Evolutionary conservation across 1,284 basidiomycete species (phyloP).

Genomic region (Ceratobasidium sp.): DNA sequence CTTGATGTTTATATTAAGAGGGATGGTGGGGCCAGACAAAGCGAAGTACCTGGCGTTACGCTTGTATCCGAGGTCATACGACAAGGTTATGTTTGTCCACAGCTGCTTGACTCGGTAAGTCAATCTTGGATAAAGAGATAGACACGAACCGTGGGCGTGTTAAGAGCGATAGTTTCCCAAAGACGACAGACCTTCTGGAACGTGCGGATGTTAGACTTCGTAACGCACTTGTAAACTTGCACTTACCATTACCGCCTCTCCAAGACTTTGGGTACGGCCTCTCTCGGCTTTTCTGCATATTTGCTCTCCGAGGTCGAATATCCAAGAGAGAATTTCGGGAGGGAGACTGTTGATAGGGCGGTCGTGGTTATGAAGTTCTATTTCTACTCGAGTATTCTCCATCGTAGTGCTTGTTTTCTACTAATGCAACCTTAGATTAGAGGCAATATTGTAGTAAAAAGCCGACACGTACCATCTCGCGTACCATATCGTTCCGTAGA

Average conservation of each 20-base stretch:
- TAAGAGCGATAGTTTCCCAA: not conserved
- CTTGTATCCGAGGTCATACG: not conserved
- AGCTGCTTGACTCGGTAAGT: constrained; percentile 1
- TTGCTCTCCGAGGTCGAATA: not conserved
- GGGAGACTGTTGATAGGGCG: not conserved
- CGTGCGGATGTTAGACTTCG: no score
- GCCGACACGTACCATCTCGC: no score
- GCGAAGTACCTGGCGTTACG: not conserved
- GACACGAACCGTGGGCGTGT: not conserved
- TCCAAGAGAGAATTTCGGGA: not conserved
- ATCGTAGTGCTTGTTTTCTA: no score
- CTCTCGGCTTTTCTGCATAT: no score
- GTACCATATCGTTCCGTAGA: no score
- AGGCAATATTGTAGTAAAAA: no score
- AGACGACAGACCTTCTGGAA: not conserved
- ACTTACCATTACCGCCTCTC: constrained; percentile 2
- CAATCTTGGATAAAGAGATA: not conserved
- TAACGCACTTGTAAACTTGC: not conserved
- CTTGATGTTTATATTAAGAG: constrained; percentile 14
- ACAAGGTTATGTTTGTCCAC: constrained; percentile 21
- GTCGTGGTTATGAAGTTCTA: not conserved
- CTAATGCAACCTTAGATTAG: no score
- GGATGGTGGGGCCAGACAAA: not conserved
- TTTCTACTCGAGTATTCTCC: no score
- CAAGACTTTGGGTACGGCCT: not conserved